A percentile compares a stretch with the other conserved stretches of the same genome.
These are phyloP conservation scores for Candida wancherniae DNA, from an alignment of 805 yeast genomes.

Conservation along the genomic window DNA sequence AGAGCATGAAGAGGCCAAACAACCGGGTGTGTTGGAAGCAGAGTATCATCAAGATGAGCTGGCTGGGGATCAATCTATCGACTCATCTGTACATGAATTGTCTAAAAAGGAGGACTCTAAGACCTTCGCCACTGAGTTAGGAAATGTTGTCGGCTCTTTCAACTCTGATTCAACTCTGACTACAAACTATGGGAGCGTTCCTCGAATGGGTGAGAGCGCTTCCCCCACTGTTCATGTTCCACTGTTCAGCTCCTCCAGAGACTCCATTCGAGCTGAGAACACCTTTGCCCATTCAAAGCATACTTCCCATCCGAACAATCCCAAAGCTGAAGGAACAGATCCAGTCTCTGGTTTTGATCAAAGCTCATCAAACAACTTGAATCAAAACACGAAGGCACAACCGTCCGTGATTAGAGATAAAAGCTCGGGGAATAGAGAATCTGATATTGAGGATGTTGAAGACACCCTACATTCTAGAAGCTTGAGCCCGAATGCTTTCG, in stretches of 20 bases:
- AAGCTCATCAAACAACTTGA: no score
- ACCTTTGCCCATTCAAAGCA: background rate
- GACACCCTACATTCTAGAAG: no score
- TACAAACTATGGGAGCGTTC: constrained; percentile 30
- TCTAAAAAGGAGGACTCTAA: constrained; percentile 13
- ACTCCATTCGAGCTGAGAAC: constrained; percentile 5
- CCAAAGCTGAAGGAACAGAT: no score
- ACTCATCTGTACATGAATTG: background rate
- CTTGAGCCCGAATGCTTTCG: no score
- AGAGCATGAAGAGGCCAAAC: constrained; percentile 29
- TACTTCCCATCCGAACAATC: constrained; percentile 2
- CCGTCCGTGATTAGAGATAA: no score
- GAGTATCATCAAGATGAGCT: background rate
- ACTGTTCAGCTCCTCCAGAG: constrained; percentile 11
- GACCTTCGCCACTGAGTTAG: constrained; percentile 30
- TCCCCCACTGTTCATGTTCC: constrained; percentile 11
- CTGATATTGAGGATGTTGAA: no score
- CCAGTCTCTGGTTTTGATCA: no score
- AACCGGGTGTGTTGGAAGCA: constrained; percentile 2
- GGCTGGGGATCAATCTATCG: background rate
- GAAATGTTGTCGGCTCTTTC: constrained; percentile 38
- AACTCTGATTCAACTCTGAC: constrained; percentile 40
- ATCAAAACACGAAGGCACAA: no score
- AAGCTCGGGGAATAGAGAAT: no score
- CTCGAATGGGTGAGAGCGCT: constrained; percentile 10